A percentile compares a stretch with the other conserved stretches of the same genome.
Conservation (phyloP, 78 protist genomes). For the Chrysochromulina parva region DNA sequence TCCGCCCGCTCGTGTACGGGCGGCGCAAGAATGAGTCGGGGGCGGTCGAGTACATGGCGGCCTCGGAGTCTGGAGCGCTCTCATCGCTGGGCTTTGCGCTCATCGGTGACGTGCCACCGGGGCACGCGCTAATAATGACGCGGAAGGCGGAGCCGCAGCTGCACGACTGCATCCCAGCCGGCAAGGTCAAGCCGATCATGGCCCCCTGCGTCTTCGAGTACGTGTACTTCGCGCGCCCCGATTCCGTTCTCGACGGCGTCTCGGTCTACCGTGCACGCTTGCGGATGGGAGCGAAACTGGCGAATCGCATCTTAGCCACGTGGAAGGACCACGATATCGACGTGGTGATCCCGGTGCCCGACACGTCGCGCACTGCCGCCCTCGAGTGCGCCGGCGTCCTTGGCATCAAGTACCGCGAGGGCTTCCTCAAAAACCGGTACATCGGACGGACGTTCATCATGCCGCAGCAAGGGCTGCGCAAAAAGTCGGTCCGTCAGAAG, state of each 20-base stretch:
- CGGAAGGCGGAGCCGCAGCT: neutral
- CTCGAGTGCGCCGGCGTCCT: slow-evolving; percentile 8
- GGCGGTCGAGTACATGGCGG: neutral
- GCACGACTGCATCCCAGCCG: neutral
- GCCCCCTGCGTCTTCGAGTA: slow-evolving; percentile 59
- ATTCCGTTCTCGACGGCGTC: slow-evolving; percentile 48
- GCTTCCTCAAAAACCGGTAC: slow-evolving; percentile 62
- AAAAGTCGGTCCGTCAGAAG: slow-evolving; percentile 50
- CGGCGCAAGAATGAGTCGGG: neutral
- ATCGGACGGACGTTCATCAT: slow-evolving; percentile 62
- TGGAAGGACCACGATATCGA: slow-evolving; percentile 6
- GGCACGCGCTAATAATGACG: neutral
- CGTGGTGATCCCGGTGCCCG: slow-evolving; percentile 60
- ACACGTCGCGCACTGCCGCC: slow-evolving; percentile 53
- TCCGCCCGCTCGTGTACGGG: slow-evolving; percentile 50
- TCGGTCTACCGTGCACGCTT: slow-evolving; percentile 44
- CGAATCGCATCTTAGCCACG: neutral
- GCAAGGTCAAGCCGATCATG: neutral
- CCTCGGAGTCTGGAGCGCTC: slow-evolving; percentile 54
- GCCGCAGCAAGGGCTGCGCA: slow-evolving; percentile 53
- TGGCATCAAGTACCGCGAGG: slow-evolving; percentile 51
- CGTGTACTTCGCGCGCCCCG: slow-evolving; percentile 66
- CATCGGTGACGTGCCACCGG: slow-evolving; percentile 34
- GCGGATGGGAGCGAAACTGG: slow-evolving; percentile 53
- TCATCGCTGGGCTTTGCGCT: slow-evolving; percentile 19